phyloP scores from a whole-genome alignment of 2,329 filamentous ascomycete genomes.

The Arthrinium puccinioides region DNA sequence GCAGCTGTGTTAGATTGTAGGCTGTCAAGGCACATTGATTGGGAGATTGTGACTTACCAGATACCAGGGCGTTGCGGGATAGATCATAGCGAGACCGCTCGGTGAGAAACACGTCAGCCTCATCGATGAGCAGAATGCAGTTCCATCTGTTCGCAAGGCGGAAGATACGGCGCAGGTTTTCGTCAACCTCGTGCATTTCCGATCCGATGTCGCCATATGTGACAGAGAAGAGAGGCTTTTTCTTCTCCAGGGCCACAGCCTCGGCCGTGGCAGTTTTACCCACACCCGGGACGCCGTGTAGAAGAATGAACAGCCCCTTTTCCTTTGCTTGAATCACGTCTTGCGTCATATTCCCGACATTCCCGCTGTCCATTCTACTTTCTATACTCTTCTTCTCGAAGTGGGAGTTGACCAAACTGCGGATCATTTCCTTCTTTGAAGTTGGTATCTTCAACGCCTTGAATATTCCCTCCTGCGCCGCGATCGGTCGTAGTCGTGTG shows the following conservation, averaged over 20 bases:
- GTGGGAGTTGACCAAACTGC: not conserved
- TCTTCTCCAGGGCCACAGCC: not conserved
- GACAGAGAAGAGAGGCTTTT: not conserved
- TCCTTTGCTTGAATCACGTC: not conserved
- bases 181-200: not conserved
- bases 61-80: not conserved
- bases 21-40: too few relatives aligned
- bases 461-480: not conserved
- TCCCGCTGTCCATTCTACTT: not conserved
- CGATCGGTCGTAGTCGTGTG: not conserved
- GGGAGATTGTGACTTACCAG: too few relatives aligned
- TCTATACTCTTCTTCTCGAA: not conserved
- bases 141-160: slow-evolving; percentile 1
- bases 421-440: not conserved
- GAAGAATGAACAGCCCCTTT: not conserved
- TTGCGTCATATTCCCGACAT: too few relatives aligned
- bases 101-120: slow-evolving; percentile 1
- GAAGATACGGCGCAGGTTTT: not conserved
- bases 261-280: not conserved
- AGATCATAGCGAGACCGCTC: not conserved
- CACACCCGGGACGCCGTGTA: not conserved
- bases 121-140: not conserved
- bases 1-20: too few relatives aligned
- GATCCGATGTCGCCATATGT: slow-evolving; percentile 4
- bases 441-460: not conserved